Conservation (phyloP, 441 rosid species). For the Populus trichocarpa region DNA sequence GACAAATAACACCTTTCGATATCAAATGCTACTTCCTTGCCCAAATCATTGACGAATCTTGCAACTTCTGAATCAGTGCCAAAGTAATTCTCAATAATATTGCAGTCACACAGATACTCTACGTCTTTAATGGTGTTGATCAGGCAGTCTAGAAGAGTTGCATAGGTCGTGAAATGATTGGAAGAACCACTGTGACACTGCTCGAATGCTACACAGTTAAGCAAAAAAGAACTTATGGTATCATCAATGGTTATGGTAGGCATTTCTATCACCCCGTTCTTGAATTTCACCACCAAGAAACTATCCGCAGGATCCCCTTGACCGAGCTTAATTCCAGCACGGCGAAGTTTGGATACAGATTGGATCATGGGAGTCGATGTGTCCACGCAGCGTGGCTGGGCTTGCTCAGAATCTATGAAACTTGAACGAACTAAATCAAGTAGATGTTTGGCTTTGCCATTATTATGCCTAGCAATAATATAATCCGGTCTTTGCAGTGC, state of each 20-base stretch:
- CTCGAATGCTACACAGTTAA: conserved; percentile 56
- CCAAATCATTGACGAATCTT: conserved; percentile 37
- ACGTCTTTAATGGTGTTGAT: conserved; percentile 44
- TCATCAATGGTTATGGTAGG: conserved; percentile 51
- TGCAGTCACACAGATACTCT: conserved; percentile 37
- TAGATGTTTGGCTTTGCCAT: conserved; percentile 42
- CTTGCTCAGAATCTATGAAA: conserved; percentile 29
- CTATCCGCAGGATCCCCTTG: conserved; percentile 28
- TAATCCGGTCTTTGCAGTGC: conserved; percentile 10
- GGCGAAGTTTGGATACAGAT: conserved; percentile 60
- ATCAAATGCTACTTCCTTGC: conserved; percentile 34
- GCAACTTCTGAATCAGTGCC: conserved; percentile 50
- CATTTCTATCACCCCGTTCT: conserved; percentile 54
- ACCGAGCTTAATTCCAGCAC: conserved; percentile 50
- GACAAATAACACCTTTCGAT: not conserved
- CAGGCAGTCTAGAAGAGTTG: conserved; percentile 46
- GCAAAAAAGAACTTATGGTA: conserved; percentile 37
- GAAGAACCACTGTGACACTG: conserved; percentile 44
- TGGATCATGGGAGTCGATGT: conserved; percentile 43
- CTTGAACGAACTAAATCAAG: conserved; percentile 63
- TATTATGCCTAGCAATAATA: conserved; percentile 22
- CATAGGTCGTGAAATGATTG: conserved; percentile 57
- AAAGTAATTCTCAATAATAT: conserved; percentile 48
- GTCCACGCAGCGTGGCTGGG: not conserved
- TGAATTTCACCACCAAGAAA: conserved; percentile 54